Base-by-base conservation (phyloP, 495 filamentous ascomycete genomes). In the Penicillium goetzii region DNA sequence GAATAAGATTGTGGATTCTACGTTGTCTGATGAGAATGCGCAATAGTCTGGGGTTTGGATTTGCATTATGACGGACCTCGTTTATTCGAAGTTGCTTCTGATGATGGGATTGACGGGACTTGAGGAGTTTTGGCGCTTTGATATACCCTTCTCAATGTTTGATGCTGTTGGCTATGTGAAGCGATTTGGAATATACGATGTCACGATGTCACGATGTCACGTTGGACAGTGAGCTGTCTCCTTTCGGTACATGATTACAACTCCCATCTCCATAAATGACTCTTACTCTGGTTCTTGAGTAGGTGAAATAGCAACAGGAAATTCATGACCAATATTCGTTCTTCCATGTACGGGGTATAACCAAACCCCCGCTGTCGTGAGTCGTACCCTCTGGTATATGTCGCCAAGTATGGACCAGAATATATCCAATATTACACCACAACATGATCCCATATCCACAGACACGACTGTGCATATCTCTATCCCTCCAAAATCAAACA, bases 1-100 rank as follows among this genome's bases (percentile, higher is more conserved):
- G 65, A 69, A 81, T 53, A 82, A 79, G 66, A 83, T 85, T 59
- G 78, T 75, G 19, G 70, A 79, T 30, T 52, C 70, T 7, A 82
- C 79, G 5, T 61, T 80, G 58, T 68, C 50, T 2, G 77, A 76
- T 11, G 63, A 70, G 26, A 36, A 38, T 26, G 41, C 25, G 21
- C 52, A 57, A n/a, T 50, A 57, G 60, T 51, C 32, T 15, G 11
- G 55, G 15, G 43, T 4, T 47, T 23, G 19, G 33, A 41, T 34
- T n/a, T 15, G 61, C n/a, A 6, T 15, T 26, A 15, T 15, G 19
- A 19, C 1, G 2, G 4, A 28, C 14, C 47, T 51, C 4, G 25
- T 6, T 17, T 7, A 9, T 7, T 26, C 21, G 43, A 28, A 11
- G 25, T 28, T 51, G 25, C 25, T 28, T 23, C 41, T 47, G 41